These are phyloP conservation scores for Nemania bipapillata DNA, from an alignment of 2,329 filamentous ascomycete species.

Conservation along the genomic window DNA sequence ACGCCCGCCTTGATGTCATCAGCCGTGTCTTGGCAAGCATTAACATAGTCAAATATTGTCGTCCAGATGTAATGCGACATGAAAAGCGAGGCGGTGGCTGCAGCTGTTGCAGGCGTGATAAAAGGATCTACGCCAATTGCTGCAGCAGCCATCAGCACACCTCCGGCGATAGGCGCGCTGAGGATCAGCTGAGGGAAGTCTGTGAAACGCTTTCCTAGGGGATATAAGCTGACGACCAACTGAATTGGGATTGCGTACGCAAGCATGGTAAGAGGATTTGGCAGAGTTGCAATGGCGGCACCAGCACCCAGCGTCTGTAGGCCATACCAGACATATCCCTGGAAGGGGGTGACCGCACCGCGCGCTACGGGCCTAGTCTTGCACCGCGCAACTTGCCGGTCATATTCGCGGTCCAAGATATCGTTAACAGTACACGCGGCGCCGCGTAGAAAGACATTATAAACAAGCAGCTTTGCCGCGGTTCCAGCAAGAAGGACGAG, in stretches of 20 bases:
- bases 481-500: conserved; percentile 18
- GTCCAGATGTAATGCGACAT: conserved; percentile 57
- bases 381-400: conserved; percentile 63
- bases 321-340: conserved; percentile 56
- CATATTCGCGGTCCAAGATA: conserved; percentile 64
- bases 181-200: conserved; percentile 64
- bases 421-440: conserved; percentile 67
- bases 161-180: conserved; percentile 63
- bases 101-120: conserved; percentile 40
- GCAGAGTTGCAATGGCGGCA: conserved; percentile 54
- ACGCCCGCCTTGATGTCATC: conserved; percentile 62
- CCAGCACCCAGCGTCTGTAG: conserved; percentile 52
- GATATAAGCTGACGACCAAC: conserved; percentile 59
- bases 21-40: conserved; percentile 63
- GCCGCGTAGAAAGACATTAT: conserved; percentile 58
- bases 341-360: conserved; percentile 55
- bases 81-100: conserved; percentile 57
- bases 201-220: conserved; percentile 63
- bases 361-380: conserved; percentile 63
- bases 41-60: conserved; percentile 62
- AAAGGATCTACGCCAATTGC: conserved; percentile 59
- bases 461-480: conserved; percentile 31
- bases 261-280: conserved; percentile 56
- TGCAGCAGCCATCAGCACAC: conserved; percentile 60
- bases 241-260: conserved; percentile 53